Percentiles rank a stretch among this genome's conserved stretches.
Evolutionary conservation across 2,329 filamentous ascomycete species (phyloP).

Genomic region (Paraconiothyrium brasiliense): DNA sequence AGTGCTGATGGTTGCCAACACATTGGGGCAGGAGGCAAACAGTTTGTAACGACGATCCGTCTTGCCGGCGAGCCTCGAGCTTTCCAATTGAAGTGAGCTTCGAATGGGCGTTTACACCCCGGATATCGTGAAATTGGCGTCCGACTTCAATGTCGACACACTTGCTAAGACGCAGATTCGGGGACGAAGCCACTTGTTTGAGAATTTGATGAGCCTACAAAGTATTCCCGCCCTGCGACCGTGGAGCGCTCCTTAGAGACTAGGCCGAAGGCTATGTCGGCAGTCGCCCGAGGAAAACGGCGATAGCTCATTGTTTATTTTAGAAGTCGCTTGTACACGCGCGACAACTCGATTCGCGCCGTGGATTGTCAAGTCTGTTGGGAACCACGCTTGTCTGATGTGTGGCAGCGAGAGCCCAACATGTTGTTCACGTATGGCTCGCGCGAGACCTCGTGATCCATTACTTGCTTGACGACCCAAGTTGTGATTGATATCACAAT

Average conservation of each 20-base stretch:
- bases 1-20: conserved; percentile 12
- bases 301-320: neutral
- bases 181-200: neutral
- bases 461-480: neutral
- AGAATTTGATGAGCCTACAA: conserved; percentile 10
- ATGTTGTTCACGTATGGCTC: neutral
- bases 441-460: neutral
- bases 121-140: neutral
- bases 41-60: neutral
- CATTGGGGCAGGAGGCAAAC: neutral
- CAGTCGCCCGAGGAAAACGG: neutral
- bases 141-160: neutral
- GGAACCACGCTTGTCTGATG: neutral
- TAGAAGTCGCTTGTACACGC: neutral
- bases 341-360: neutral
- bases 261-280: conserved; percentile 5
- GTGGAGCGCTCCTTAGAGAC: neutral
- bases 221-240: neutral
- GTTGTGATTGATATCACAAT: neutral
- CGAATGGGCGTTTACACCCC: neutral
- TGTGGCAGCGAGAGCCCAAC: neutral
- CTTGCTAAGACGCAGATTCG: neutral
- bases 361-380: neutral
- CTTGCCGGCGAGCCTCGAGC: neutral
- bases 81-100: neutral